Evolutionary conservation across 2,329 filamentous ascomycete species (phyloP), one percentile per base, ranked within the genome.

Genomic region (Chalara sp.): DNA sequence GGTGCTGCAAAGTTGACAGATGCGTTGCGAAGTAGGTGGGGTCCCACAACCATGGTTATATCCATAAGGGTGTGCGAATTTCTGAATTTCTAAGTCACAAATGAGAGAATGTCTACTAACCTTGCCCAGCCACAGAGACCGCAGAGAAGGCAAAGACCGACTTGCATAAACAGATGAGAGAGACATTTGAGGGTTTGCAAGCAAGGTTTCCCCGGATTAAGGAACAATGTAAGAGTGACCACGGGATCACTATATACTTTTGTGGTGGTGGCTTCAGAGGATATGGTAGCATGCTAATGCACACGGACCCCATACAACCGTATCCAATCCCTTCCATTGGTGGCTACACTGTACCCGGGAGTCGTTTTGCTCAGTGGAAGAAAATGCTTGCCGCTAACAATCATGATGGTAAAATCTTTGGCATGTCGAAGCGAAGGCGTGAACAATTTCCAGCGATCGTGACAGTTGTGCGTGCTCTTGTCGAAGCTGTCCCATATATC

Each of bases 211-310:
- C 76, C 4, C 60, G 61, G 1, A 80, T 91, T 0, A 63, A 69
- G 10, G 69, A 74, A 12, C 67, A 83, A 5, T 53, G 57, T 30
- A 50, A 55, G 28, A 54, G 54, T 6, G 43, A 54, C 7, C 72
- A 72, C 1, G 78, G 78, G 5, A 74, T 90, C 51, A 81, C 86
- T 33, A 73, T 96, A 6, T 96, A 91, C 65, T 81, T 96, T 51
- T 95, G 87, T 55, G 91, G 91, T 42, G 91, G 91, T 29, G 91
- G 91, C 0, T 95, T 96, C 64, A 76, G 91, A 35, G 91, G 91
- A 12, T 96, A 95, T 75, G 91, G 90, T 6, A 95, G 89, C 67
- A 83, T 95, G 63, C 75, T 96, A 48, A 91, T 95, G 86, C 83
- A 86, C 64, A 78, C 80, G 58, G 87, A 92, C 61, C 68, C 73